These are phyloP conservation scores for Teratosphaeria pseudoeucalypti DNA, from an alignment of 2,329 filamentous ascomycete species.

Conservation along the genomic window DNA sequence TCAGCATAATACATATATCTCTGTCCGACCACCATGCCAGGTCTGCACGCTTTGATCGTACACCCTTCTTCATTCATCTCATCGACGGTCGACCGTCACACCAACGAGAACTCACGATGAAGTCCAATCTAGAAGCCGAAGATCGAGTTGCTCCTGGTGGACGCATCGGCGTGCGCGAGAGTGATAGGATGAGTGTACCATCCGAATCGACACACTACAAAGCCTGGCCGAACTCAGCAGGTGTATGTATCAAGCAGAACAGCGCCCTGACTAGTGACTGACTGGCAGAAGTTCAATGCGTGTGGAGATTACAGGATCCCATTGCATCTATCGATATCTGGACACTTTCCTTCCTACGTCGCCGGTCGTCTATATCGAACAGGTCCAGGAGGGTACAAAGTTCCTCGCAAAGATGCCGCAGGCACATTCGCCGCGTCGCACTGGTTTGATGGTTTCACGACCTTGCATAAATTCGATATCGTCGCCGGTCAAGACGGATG, in stretches of 20 bases:
- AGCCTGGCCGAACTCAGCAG: conserved; percentile 9
- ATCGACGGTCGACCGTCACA: neutral
- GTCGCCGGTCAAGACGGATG: conserved; percentile 28
- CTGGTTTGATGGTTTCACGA: conserved; percentile 73
- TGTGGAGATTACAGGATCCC: neutral
- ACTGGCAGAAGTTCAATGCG: neutral
- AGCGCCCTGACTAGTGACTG: neutral
- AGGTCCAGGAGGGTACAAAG: conserved; percentile 55
- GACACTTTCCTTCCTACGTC: conserved; percentile 59
- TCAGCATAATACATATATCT: neutral
- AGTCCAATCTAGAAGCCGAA: neutral
- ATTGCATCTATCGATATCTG: conserved; percentile 51
- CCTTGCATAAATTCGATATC: conserved; percentile 65
- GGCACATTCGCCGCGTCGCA: conserved; percentile 43
- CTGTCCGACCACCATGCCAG: no score
- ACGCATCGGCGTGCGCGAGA: neutral
- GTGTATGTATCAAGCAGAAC: conserved; percentile 1
- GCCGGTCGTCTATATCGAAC: conserved; percentile 65
- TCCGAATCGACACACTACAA: conserved; percentile 4
- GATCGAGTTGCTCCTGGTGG: neutral
- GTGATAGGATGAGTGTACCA: neutral
- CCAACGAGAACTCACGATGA: neutral
- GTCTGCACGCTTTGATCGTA: no score
- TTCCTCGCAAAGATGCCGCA: conserved; percentile 46
- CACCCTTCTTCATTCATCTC: neutral